A percentile compares a stretch with the other conserved stretches of the same genome.
Conservation (phyloP, 2,329 filamentous ascomycete genomes). For the Ascochyta viciae-villosae region DNA sequence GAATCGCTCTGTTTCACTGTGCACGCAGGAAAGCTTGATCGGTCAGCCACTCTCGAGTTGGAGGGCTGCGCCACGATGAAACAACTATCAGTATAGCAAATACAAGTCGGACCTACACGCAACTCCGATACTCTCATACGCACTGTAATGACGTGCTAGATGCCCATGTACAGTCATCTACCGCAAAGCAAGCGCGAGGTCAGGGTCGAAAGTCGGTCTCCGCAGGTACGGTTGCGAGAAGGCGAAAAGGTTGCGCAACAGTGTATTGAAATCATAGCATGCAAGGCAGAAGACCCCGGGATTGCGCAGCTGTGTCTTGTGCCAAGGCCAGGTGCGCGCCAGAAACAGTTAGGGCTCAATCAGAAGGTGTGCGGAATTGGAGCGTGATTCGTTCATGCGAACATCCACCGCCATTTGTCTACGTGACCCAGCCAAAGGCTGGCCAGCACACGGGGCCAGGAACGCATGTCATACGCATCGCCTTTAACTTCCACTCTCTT, state of each 20-base stretch:
- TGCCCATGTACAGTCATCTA: not conserved
- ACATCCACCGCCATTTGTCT: slow-evolving; percentile 34
- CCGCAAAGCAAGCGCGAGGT: not conserved
- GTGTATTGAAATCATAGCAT: not conserved
- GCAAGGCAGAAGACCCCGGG: slow-evolving; percentile 13
- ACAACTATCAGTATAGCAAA: slow-evolving; percentile 1
- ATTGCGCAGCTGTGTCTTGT: slow-evolving; percentile 18
- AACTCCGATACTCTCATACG: slow-evolving; percentile 1
- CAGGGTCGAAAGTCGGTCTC: not conserved
- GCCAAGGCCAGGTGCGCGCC: slow-evolving; percentile 13
- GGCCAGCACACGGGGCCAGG: slow-evolving; percentile 36
- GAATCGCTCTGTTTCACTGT: not conserved
- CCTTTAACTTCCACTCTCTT: slow-evolving; percentile 13
- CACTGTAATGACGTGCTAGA: slow-evolving; percentile 24
- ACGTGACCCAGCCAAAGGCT: slow-evolving; percentile 34
- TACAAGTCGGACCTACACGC: slow-evolving; percentile 9
- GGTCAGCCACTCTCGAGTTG: not conserved
- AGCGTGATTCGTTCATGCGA: slow-evolving; percentile 37
- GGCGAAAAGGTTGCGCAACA: slow-evolving; percentile 1
- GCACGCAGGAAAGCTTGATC: not conserved
- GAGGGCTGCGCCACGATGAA: slow-evolving; percentile 10
- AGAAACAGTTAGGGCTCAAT: slow-evolving; percentile 29
- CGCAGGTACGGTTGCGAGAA: slow-evolving; percentile 1
- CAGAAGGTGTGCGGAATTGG: slow-evolving; percentile 25
- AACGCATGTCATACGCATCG: slow-evolving; percentile 25